phyloP scores from a whole-genome alignment of 106 monocot genomes.

The Iris macrosiphon region DNA sequence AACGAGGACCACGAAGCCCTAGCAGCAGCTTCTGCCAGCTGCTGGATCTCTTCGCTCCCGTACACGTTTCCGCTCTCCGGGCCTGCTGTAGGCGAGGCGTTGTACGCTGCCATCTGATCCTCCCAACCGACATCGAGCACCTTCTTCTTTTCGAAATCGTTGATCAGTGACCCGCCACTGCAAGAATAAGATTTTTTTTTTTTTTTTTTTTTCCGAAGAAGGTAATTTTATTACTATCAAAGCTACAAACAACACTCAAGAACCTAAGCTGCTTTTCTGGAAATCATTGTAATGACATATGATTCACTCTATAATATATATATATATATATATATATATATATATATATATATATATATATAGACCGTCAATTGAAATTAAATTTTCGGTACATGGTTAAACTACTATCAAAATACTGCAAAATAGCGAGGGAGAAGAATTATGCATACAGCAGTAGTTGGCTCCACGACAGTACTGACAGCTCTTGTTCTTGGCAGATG shows the following conservation, averaged over 20 bases:
- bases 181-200: too few relatives aligned
- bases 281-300: too few relatives aligned
- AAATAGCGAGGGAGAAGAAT: constrained; percentile 11
- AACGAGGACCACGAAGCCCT: constrained; percentile 30
- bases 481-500: too few relatives aligned
- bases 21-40: constrained; percentile 24
- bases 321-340: too few relatives aligned
- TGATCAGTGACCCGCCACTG: constrained; percentile 48
- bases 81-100: constrained; percentile 16
- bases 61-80: constrained; percentile 2
- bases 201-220: constrained; percentile 31
- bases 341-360: too few relatives aligned
- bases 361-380: too few relatives aligned
- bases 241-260: too few relatives aligned
- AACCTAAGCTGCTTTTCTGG: too few relatives aligned
- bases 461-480: constrained; percentile 67
- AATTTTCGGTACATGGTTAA: too few relatives aligned
- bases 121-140: constrained; percentile 24
- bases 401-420: too few relatives aligned
- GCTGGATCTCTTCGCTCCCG: constrained; percentile 19
- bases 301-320: too few relatives aligned
- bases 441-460: constrained; percentile 50
- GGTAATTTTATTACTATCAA: constrained; percentile 3
- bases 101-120: constrained; percentile 25
- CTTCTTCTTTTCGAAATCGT: constrained; percentile 32